phyloP scores from a whole-genome alignment of 352 stramenopile genomes.

The Phytophthora sansomeana region DNA sequence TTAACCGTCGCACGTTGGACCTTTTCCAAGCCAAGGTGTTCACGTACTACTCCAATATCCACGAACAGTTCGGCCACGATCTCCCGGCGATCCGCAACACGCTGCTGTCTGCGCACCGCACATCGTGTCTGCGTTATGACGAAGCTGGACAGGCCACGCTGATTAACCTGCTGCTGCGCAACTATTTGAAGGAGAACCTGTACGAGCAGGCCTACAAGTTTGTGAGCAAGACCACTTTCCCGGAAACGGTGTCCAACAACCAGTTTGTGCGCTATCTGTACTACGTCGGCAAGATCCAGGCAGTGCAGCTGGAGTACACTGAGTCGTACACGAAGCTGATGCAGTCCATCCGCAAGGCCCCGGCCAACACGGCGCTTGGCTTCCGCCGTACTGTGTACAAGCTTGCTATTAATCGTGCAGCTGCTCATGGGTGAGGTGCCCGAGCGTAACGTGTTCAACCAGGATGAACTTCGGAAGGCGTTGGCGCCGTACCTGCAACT shows the following conservation, averaged over 20 bases:
- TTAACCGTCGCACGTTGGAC: constrained; percentile 85
- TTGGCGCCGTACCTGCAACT: constrained; percentile 96
- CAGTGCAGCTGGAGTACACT: constrained; percentile 98
- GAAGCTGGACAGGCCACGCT: constrained; percentile 92
- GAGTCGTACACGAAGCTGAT: constrained; percentile 96
- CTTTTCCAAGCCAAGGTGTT: constrained; percentile 83
- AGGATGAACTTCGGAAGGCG: constrained; percentile 88
- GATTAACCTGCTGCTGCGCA: constrained; percentile 92
- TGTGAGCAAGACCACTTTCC: constrained; percentile 90
- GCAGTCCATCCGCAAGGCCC: constrained; percentile 97
- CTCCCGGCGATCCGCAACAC: constrained; percentile 68
- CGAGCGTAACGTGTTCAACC: constrained; percentile 95
- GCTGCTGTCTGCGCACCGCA: constrained; percentile 86
- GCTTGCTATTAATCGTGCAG: constrained; percentile 96
- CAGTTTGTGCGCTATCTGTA: constrained; percentile 99
- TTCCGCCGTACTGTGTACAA: constrained; percentile 98
- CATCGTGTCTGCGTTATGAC: constrained; percentile 89
- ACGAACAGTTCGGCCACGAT: constrained; percentile 72
- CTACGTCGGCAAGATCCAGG: constrained; percentile 96
- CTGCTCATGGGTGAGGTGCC: constrained; percentile 98
- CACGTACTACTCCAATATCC: constrained; percentile 79
- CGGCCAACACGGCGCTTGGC: constrained; percentile 95
- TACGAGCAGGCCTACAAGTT: constrained; percentile 95
- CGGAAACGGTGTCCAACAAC: constrained; percentile 96
- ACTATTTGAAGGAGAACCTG: constrained; percentile 90